Base-by-base conservation (phyloP, 345 rosid genomes). In the Dipteronia dyeriana region DNA sequence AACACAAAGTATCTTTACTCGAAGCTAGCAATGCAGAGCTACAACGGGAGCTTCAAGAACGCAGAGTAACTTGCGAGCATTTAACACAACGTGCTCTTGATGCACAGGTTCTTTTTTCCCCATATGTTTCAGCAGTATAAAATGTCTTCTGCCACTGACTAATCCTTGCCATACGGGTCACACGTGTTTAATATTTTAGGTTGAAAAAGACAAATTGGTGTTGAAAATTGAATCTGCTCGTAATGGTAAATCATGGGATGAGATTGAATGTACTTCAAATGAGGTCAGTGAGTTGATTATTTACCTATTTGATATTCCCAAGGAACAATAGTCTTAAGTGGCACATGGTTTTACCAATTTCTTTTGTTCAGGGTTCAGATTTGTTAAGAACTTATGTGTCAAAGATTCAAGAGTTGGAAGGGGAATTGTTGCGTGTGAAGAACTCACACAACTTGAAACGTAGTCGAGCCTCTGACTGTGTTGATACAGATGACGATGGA, bases 401-500 rank as follows among this genome's bases (percentile, higher is more conserved):
- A 56, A 94, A 89, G 88, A 94, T 94, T 86, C 97, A 96, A 86
- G 97, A 92, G 70, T 84, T 94, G 72, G 99, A 94, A 86, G 93
- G 93, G 74, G 97, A 96, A 80, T 66, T 96, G 79, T 73, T 91
- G 79, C 90, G 80, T 60, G 41, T 88, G 56, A 91, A 83, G 87
- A 91, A 75, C 75, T 82, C 79, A 45, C 76, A 84, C 68, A 86
- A 79, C 61, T 75, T 85, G 67, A 93, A 86, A 76, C 88, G 69
- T 25, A 75, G 74, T 62, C 84, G 77, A 63, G 73, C 79, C 80
- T 73, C 87, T 23, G 90, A 83, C 69, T 83, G 81, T 80, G 75
- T 74, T 29, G 91, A 90, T 72, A 83, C 86, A 25, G 94, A 87
- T 69, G 97, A 92, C 45, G 95, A 87, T 71, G 90, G 87, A 7